Evolutionary conservation across 352 stramenopile genomes (phyloP), one percentile per base, ranked within the genome.

Genomic region (Peronospora destructor): DNA sequence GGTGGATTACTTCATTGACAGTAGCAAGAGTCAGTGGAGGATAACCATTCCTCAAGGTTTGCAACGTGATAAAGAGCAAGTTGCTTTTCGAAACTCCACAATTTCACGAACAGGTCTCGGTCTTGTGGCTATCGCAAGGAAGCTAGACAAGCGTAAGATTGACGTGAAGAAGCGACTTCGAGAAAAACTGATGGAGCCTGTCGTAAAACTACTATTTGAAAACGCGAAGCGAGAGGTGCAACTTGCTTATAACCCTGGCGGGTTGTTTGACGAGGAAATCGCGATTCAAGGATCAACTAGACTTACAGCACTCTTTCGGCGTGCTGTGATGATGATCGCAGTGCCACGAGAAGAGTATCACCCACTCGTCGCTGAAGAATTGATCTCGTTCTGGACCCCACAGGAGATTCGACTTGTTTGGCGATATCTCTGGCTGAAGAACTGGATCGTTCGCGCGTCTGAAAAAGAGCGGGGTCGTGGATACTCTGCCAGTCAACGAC

Each of bases 381-480:
- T 93, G 16, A 85, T 91, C n/a, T 84, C 74, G n/a, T 76, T 76
- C 26, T 93, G 82, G 82, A 74, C 49, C 2, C 67, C 72, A 4
- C 53, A 81, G 9, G 79, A 93, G 28, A 85, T 93, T 44, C 69
- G 76, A 21, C 52, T 86, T 6, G 76, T 93, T 35, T 93, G 82
- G 82, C 70, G 82, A 19, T 91, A 91, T 39, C 45, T 93, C 3
- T 93, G 79, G 79, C 61, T 93, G 8, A 85, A 85, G 26, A 85
- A 86, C 32, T 93, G 82, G 82, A 93, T 93, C 42, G 80, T 91
- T 14, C 66, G 74, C 14, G 72, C 82, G 9, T 84, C 73, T 4
- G 73, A 91, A 30, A 73, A 73, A n/a, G 76, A 91, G 43, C 59
- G 70, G 6, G 73, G 77, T 19, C 74, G 79, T 40, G 79, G 75